phyloP scores from a whole-genome alignment of 169 alveolate genomes.

The Theileria parva region DNA sequence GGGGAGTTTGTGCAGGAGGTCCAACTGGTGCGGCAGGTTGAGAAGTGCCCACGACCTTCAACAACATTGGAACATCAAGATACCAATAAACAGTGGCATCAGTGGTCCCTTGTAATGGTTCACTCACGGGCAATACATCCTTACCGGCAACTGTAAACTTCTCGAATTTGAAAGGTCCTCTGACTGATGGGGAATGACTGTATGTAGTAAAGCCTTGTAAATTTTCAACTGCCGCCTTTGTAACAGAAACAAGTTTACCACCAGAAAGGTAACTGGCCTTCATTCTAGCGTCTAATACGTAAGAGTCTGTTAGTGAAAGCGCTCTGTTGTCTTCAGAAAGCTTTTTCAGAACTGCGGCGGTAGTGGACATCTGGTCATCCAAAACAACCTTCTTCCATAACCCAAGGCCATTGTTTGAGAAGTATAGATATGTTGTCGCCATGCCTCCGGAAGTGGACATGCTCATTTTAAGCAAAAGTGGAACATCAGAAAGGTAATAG shows the following conservation, averaged over 20 bases:
- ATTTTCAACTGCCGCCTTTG: background rate
- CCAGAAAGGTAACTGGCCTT: slow-evolving; percentile 4
- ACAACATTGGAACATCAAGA: background rate
- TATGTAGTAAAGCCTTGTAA: background rate
- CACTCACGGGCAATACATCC: background rate
- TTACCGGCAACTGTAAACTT: slow-evolving; percentile 3
- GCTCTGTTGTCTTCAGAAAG: background rate
- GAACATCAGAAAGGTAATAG: background rate
- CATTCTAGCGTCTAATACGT: slow-evolving; percentile 3
- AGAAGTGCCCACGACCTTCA: background rate
- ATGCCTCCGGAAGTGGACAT: slow-evolving; percentile 3
- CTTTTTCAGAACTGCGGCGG: slow-evolving; percentile 1
- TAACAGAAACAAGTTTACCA: slow-evolving; percentile 10
- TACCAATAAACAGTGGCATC: slow-evolving; percentile 1
- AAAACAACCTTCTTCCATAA: slow-evolving; percentile 4
- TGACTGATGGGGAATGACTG: background rate
- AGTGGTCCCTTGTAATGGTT: background rate
- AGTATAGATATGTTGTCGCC: background rate
- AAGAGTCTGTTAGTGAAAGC: background rate
- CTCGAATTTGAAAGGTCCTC: slow-evolving; percentile 6
- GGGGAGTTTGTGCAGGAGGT: background rate
- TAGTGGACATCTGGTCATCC: background rate
- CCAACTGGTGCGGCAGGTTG: background rate
- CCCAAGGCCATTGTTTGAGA: slow-evolving; percentile 12
- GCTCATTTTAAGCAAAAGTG: slow-evolving; percentile 13